Evolutionary conservation across 345 rosid genomes (phyloP).

Genomic region (Arabis hirsuta): DNA sequence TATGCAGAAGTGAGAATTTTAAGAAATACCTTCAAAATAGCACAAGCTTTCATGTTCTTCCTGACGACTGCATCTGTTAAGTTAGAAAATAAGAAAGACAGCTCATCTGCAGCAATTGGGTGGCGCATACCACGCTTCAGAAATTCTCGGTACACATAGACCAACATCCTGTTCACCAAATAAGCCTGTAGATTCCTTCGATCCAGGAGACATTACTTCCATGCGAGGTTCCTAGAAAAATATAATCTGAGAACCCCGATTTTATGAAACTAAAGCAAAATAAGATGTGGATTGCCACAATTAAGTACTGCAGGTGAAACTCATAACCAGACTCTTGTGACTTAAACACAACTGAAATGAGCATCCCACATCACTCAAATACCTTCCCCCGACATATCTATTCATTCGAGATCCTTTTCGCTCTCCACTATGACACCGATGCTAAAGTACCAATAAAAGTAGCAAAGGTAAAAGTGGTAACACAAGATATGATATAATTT

Average conservation of each 20-base stretch:
- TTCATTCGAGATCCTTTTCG: constrained; percentile 16
- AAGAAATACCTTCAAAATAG: constrained; percentile 65
- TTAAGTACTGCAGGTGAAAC: constrained; percentile 22
- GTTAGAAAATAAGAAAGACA: constrained; percentile 65
- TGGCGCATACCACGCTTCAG: constrained; percentile 62
- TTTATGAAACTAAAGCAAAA: constrained; percentile 16
- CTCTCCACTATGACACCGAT: not conserved
- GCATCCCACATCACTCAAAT: constrained; percentile 9
- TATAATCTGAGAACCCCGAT: constrained; percentile 14
- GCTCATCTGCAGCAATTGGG: constrained; percentile 72
- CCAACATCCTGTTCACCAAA: constrained; percentile 71
- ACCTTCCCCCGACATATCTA: constrained; percentile 32
- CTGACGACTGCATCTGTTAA: constrained; percentile 68
- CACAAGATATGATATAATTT: not conserved
- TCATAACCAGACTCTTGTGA: constrained; percentile 17
- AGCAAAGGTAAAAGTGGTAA: constrained; percentile 20
- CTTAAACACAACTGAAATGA: constrained; percentile 18
- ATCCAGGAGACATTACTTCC: constrained; percentile 90
- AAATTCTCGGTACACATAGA: constrained; percentile 82
- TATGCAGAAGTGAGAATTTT: constrained; percentile 8
- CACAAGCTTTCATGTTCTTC: constrained; percentile 76
- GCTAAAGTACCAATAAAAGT: constrained; percentile 1
- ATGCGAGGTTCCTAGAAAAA: constrained; percentile 81
- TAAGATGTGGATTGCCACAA: constrained; percentile 21
- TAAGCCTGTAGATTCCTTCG: constrained; percentile 81